These are phyloP conservation scores for Metarhizium sp. DNA, from an alignment of 2,329 filamentous ascomycete genomes.

Conservation along the genomic window DNA sequence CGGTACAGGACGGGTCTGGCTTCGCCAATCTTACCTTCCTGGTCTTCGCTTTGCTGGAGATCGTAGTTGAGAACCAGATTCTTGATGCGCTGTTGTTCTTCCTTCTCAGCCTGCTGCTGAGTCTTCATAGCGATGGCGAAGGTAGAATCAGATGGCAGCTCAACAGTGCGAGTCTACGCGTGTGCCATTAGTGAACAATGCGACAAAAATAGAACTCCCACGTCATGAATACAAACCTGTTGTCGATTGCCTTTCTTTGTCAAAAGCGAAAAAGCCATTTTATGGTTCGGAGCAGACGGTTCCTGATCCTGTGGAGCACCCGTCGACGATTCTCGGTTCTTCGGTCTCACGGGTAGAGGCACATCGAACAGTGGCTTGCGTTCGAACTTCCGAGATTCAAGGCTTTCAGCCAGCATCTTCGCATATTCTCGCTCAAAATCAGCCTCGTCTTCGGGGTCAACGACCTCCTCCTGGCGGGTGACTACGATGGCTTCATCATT, in stretches of 20 bases:
- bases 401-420: constrained; percentile 95
- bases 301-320: constrained; percentile 18
- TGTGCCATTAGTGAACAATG: background rate
- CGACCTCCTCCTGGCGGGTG: constrained; percentile 78
- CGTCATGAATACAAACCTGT: constrained; percentile 47
- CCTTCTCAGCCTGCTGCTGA: constrained; percentile 88
- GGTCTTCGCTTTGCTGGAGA: constrained; percentile 71
- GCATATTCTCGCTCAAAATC: constrained; percentile 97
- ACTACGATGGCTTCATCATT: constrained; percentile 89
- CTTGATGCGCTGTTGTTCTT: constrained; percentile 98
- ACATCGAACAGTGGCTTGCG: constrained; percentile 92
- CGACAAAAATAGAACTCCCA: background rate
- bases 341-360: constrained; percentile 80
- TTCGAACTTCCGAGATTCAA: constrained; percentile 93
- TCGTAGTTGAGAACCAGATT: constrained; percentile 95
- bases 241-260: constrained; percentile 95
- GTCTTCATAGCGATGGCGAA: constrained; percentile 95
- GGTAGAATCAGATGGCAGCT: constrained; percentile 80
- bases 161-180: constrained; percentile 74
- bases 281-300: constrained; percentile 28
- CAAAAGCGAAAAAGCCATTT: constrained; percentile 94
- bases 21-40: constrained; percentile 53
- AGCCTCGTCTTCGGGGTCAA: constrained; percentile 88
- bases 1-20: background rate
- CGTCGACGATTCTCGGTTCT: constrained; percentile 48